Percentiles rank a stretch among this genome's conserved stretches.
Conservation (phyloP, 345 rosid species). For the Camelina laxa region DNA sequence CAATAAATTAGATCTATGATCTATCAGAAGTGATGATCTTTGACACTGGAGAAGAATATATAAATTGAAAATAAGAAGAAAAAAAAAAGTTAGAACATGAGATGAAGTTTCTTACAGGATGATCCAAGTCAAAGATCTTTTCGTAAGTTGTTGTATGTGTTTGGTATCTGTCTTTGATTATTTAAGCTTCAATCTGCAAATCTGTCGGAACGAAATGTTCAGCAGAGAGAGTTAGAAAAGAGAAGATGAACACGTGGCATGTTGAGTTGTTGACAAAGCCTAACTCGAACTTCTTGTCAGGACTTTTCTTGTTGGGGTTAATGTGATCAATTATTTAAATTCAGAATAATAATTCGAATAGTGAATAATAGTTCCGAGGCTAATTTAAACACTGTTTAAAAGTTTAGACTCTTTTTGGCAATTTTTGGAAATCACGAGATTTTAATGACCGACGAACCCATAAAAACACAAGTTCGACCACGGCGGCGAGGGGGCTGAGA, state of each 20-base stretch:
- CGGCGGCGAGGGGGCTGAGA: conserved; percentile 43
- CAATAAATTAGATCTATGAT: conserved; percentile 22
- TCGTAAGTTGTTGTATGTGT: background rate
- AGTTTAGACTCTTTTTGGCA: background rate
- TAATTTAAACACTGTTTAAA: background rate
- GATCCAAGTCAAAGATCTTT: conserved; percentile 24
- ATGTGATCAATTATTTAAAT: background rate
- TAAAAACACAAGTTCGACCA: conserved; percentile 17
- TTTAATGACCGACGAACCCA: conserved; percentile 27
- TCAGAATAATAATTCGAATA: background rate
- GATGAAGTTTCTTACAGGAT: conserved; percentile 28
- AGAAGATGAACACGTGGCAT: conserved; percentile 41
- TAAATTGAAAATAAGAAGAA: background rate
- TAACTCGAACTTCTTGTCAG: conserved; percentile 1
- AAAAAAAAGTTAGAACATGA: conserved; percentile 14
- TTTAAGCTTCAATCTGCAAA: conserved; percentile 24
- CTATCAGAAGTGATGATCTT: background rate
- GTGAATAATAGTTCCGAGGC: conserved; percentile 7
- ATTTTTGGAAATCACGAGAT: conserved; percentile 13
- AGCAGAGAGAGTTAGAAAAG: conserved; percentile 12
- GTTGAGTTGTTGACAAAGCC: conserved; percentile 34
- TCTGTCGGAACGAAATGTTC: conserved; percentile 36
- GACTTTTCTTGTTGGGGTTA: background rate
- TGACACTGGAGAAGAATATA: background rate
- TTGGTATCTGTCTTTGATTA: conserved; percentile 4